Base-by-base conservation (phyloP, 768 basidiomycete species). In the Mycena vulgaris region DNA sequence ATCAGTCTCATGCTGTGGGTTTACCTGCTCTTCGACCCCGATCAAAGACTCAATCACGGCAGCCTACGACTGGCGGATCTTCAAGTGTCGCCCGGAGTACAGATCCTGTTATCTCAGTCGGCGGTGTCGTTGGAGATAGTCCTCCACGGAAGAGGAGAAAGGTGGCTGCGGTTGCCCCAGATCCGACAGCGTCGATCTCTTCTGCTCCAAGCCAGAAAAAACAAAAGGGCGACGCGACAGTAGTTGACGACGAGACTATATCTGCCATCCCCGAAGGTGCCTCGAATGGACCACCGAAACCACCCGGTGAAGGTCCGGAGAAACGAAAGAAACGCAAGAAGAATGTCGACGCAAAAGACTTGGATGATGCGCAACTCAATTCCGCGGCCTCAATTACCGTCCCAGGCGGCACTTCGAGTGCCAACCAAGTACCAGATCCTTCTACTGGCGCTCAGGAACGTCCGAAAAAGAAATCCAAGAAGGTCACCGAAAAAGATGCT, bases 291-390 rank as follows among this genome's bases (percentile, higher is more conserved):
- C 23, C 27, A 21, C 21, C 25, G 8, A 35, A 58, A 25, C 9
- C 27, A 0, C 39, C 55, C 49, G 51, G 31, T 7, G 59, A 33
- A 23, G 65, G 65, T 30, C 63, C 65, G 61, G 73, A 71, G 64
- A 52, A 49, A 30, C 75, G 76, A 66, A 80, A 77, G 70, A 77
- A 76, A 48, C 47, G 55, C 28, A 75, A 70, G 37, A 42, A 60
- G 40, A 48, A 60, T 30, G 70, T 13, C 14, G 40, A 11, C 28
- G 28, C 39, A 11, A 21, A 13, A 35, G 30, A 55, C 23, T 1
- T 17, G 35, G 35, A 56, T 13, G 27, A 35, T 56, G 37, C 37
- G 9, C 52, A 11, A 11, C 31, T 35, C n/a, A 11, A 28, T 45
- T 47, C 45, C 10, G n/a, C 49, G 28, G 23, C 9, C 23, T 16